Conservation (phyloP, 192 early-diverging fungal species). For the Radiomyces spectabilis region DNA sequence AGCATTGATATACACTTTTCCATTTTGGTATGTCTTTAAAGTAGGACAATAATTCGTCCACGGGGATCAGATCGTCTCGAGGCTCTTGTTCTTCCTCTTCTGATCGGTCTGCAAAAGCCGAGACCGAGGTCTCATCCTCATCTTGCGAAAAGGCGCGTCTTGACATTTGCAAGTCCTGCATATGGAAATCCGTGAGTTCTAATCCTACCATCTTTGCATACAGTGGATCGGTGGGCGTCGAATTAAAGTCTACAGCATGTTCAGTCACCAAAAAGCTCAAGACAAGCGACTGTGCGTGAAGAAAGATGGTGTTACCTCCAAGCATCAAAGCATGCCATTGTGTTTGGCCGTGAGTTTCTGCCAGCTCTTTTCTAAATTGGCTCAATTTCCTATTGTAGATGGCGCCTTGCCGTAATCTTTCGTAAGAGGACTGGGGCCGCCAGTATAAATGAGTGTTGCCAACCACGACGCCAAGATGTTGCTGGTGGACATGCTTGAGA, state of each 20-base stretch:
- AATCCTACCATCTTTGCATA: not conserved
- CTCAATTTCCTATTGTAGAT: constrained; percentile 5
- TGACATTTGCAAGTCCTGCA: not conserved
- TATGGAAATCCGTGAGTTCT: not conserved
- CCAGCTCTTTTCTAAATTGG: not conserved
- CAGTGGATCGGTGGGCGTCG: not conserved
- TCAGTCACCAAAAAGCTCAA: too few species aligned
- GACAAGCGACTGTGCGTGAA: too few species aligned
- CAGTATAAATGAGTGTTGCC: constrained; percentile 32
- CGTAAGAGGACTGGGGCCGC: constrained; percentile 26
- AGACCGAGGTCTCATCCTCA: not conserved
- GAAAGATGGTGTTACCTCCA: constrained; percentile 22
- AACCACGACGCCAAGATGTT: constrained; percentile 12
- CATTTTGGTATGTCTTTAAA: too few species aligned
- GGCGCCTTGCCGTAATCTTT: constrained; percentile 15
- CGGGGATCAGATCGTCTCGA: too few species aligned
- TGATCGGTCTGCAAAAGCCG: not conserved
- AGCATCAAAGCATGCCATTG: constrained; percentile 9
- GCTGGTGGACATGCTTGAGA: not conserved
- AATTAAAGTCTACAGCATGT: constrained; percentile 7
- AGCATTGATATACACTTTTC: too few species aligned
- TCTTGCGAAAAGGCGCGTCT: not conserved
- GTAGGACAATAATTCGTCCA: too few species aligned
- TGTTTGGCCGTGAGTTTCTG: not conserved
- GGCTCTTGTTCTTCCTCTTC: constrained; percentile 4